A percentile compares a stretch with the other conserved stretches of the same genome.
These are phyloP conservation scores for Xylariaceae sp. DNA, from an alignment of 2,329 filamentous ascomycete genomes.

Conservation along the genomic window DNA sequence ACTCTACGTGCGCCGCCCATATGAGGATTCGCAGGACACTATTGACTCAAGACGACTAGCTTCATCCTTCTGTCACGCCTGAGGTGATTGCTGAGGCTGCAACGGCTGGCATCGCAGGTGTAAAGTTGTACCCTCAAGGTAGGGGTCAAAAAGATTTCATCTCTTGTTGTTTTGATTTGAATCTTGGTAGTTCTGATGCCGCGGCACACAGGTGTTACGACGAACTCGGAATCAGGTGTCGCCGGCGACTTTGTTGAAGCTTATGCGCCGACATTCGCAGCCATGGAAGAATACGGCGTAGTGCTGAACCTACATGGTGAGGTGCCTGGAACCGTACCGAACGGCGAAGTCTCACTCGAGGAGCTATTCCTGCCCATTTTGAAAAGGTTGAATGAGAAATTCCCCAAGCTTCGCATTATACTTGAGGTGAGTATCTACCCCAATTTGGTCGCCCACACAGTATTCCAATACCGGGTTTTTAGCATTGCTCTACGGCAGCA, in stretches of 20 bases:
- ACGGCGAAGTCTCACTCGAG: conserved; percentile 41
- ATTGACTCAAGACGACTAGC: conserved; percentile 26
- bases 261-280: conserved; percentile 76
- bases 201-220: conserved; percentile 47
- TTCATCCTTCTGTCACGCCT: conserved; percentile 59
- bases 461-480: conserved; percentile 39
- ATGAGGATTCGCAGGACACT: conserved; percentile 10
- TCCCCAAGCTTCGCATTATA: conserved; percentile 65
- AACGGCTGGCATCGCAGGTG: conserved; percentile 62
- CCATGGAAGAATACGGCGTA: conserved; percentile 78
- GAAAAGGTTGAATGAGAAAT: conserved; percentile 63
- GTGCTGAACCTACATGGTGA: conserved; percentile 95
- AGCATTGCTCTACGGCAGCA: conserved; percentile 83
- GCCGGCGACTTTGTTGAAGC: conserved; percentile 52
- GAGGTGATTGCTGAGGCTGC: conserved; percentile 68
- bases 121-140: conserved; percentile 63
- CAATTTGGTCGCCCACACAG: not conserved
- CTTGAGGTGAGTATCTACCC: conserved; percentile 2
- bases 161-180: conserved; percentile 29
- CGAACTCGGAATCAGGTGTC: conserved; percentile 64
- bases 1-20: conserved; percentile 45
- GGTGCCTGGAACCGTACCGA: conserved; percentile 48
- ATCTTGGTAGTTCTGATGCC: conserved; percentile 11
- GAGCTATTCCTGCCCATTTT: conserved; percentile 74
- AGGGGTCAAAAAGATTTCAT: conserved; percentile 22